Percentiles rank a stretch among this genome's conserved stretches.
phyloP scores from a whole-genome alignment of 257 asterid genomes.

The Petunia axillaris region DNA sequence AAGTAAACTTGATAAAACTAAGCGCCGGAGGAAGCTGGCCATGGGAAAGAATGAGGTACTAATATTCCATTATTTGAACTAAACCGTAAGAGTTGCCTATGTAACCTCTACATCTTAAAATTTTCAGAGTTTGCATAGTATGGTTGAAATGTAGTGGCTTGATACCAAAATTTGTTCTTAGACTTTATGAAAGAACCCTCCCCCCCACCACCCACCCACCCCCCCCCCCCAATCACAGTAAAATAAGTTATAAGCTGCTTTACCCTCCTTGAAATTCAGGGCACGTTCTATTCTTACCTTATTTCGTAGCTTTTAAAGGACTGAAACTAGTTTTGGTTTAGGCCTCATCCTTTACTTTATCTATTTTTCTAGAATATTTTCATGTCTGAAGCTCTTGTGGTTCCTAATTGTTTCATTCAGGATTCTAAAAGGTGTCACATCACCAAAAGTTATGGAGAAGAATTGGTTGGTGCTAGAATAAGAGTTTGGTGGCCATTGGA shows the following conservation, averaged over 20 bases:
- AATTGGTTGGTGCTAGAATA: conserved; percentile 52
- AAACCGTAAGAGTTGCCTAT: background rate
- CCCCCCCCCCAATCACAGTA: background rate
- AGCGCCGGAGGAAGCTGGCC: conserved; percentile 29
- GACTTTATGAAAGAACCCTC: conserved; percentile 1
- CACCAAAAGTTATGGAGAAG: conserved; percentile 45
- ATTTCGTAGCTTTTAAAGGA: conserved; percentile 9
- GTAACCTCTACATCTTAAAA: background rate
- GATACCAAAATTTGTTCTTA: background rate
- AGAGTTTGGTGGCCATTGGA: conserved; percentile 61
- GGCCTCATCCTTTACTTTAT: background rate
- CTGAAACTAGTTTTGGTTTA: background rate
- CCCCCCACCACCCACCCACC: no score
- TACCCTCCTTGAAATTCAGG: conserved; percentile 6
- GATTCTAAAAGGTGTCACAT: conserved; percentile 28
- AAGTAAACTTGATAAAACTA: conserved; percentile 25
- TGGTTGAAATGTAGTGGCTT: conserved; percentile 6
- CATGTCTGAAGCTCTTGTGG: background rate
- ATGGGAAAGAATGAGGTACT: conserved; percentile 48
- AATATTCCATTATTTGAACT: background rate
- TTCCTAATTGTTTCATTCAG: conserved; percentile 37
- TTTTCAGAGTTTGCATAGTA: background rate
- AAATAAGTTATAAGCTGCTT: conserved; percentile 16
- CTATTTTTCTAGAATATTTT: background rate
- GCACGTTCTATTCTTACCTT: background rate